phyloP scores from a whole-genome alignment of 148 eudicot species.

The Cornus controversa region DNA sequence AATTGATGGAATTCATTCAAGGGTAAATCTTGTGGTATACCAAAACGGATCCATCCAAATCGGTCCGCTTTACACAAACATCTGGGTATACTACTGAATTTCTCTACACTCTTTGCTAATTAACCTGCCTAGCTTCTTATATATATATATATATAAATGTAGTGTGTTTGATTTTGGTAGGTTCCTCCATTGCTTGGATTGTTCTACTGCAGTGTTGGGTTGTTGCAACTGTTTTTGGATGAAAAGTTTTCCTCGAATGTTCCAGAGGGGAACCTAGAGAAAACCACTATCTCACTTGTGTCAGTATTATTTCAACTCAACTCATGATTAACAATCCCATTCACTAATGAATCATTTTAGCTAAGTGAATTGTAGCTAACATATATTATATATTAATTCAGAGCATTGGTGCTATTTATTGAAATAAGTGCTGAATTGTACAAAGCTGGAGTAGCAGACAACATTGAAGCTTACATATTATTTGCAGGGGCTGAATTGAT shows the following conservation, averaged over 20 bases:
- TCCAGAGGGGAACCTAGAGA: conserved; percentile 28
- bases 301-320: conserved; percentile 31
- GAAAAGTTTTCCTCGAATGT: conserved; percentile 32
- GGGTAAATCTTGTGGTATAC: conserved; percentile 67
- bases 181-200: conserved; percentile 75
- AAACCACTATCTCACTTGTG: conserved; percentile 57
- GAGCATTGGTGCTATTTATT: conserved; percentile 61
- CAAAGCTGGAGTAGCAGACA: conserved; percentile 72
- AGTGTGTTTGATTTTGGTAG: too few species aligned
- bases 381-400: conserved; percentile 22
- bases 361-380: too few species aligned
- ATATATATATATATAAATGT: too few species aligned
- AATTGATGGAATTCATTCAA: conserved; percentile 73
- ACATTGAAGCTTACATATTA: conserved; percentile 72
- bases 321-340: too few species aligned
- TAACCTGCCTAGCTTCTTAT: too few species aligned
- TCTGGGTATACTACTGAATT: conserved; percentile 46
- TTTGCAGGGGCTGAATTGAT: conserved; percentile 71
- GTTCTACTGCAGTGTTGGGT: conserved; percentile 70
- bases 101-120: too few species aligned
- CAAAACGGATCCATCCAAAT: conserved; percentile 69
- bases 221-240: conserved; percentile 65
- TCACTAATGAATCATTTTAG: too few species aligned
- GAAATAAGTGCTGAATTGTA: conserved; percentile 78
- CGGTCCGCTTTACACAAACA: conserved; percentile 81